These are phyloP conservation scores for Aegilops sharonensis DNA, from an alignment of 176 grass and related monocot genomes.

Conservation along the genomic window DNA sequence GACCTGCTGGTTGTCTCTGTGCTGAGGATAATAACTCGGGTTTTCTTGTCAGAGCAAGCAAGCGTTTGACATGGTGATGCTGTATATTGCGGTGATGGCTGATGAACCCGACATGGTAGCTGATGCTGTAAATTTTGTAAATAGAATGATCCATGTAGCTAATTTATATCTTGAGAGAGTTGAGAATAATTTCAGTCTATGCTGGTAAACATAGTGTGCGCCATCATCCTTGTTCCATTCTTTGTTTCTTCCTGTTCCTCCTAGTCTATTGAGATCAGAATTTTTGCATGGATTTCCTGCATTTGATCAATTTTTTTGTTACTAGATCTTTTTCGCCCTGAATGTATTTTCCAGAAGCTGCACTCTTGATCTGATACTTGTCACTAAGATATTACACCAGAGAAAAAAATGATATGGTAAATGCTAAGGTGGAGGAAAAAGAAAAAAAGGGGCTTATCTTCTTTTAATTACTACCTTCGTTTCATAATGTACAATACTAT, in stretches of 20 bases:
- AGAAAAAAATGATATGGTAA: too few species aligned
- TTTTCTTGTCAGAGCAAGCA: conserved; percentile 31
- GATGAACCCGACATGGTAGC: conserved; percentile 22
- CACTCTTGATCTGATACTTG: too few species aligned
- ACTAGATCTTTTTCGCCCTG: too few species aligned
- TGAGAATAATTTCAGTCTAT: conserved; percentile 17
- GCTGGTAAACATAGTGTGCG: conserved; percentile 12
- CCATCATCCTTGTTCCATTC: background rate
- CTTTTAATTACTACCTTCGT: too few species aligned
- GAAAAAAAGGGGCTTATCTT: too few species aligned
- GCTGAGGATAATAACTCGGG: conserved; percentile 29
- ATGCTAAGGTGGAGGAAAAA: too few species aligned
- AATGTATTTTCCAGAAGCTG: too few species aligned
- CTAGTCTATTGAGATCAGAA: background rate
- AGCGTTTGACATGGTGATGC: conserved; percentile 12
- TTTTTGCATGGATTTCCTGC: background rate
- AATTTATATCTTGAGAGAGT: conserved; percentile 19
- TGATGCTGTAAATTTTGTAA: conserved; percentile 59
- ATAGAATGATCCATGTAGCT: conserved; percentile 37
- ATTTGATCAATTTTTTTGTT: background rate
- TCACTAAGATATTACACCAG: too few species aligned
- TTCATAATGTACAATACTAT: too few species aligned
- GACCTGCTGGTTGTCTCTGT: background rate
- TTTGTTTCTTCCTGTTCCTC: background rate
- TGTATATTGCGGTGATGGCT: conserved; percentile 22